Evolutionary conservation across 208 protist species (phyloP), one percentile per base, ranked within the genome.

Genomic region (Leishmania tarentolae): DNA sequence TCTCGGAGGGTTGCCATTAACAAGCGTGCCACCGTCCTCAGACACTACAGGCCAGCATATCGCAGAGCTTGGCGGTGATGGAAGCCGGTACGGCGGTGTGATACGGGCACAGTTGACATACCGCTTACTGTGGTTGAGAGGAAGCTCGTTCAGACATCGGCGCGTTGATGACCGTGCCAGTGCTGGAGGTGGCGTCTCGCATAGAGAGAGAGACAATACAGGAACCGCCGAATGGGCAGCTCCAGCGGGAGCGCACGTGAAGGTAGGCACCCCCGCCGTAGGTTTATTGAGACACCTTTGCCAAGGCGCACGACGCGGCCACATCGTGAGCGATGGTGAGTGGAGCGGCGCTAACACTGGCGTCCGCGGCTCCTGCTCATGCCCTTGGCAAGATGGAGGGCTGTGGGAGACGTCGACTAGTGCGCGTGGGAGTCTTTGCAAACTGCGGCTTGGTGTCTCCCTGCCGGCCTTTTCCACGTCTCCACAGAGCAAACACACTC

Each of bases 201-300:
- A 44, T 28, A 83, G 42, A 15, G 79, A 83, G 46, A 83, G 19
- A 21, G 79, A 19, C 28, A 83, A 19, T 15, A 83, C 73, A 11
- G 79, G 79, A 3, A 83, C 73, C 6, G 61, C 28, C 31, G 61
- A 69, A 69, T 13, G 59, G 21, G 76, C 37, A 8, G 76, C 21
- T 40, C 6, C 63, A 37, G 40, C 57, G 57, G 53, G 6, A 15
- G 50, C 28, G 74, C 56, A 46, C 15, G 9, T 17, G 21, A 44
- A 68, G 28, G 19, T 31, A 40, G 61, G 3, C 61, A 4, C 31
- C n/a, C 61, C 40, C 31, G 31, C 61, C 31, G 31, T 15, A 40
- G 61, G 31, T 40, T 68, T 40, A 31, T 40, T 13, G 61, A 31
- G 15, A 24, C 31, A 31, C 28, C 5, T 8, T 68, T 68, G 61